Percentiles rank a stretch among this genome's conserved stretches.
Conservation (phyloP, 495 filamentous ascomycete genomes). For the Aspergillus leporis region DNA sequence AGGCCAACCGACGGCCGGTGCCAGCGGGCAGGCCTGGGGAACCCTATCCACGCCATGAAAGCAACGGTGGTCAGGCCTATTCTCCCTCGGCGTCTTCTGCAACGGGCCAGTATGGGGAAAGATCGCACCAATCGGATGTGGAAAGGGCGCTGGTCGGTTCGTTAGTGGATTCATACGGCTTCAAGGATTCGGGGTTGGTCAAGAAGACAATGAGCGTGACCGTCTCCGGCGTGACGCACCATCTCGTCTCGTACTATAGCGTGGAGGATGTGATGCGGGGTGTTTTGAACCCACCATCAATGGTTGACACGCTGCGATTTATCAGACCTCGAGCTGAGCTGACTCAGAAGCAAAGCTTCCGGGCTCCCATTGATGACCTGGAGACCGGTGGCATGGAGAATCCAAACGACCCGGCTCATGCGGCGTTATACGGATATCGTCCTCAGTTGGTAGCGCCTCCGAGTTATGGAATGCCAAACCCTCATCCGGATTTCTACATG, state of each 20-base stretch:
- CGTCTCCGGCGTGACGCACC: conserved; percentile 67
- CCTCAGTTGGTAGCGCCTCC: conserved; percentile 41
- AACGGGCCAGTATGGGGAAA: conserved; percentile 38
- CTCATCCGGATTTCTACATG: conserved; percentile 43
- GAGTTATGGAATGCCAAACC: conserved; percentile 36
- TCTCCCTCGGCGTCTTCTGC: conserved; percentile 40
- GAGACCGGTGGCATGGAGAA: conserved; percentile 46
- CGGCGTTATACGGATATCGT: conserved; percentile 40
- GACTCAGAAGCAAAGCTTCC: conserved; percentile 68
- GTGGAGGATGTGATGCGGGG: conserved; percentile 69
- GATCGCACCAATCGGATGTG: conserved; percentile 49
- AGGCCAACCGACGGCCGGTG: conserved; percentile 49
- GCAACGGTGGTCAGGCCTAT: conserved; percentile 37
- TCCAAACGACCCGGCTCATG: conserved; percentile 37
- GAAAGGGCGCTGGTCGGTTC: conserved; percentile 78
- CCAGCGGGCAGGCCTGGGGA: conserved; percentile 48
- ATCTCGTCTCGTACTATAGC: conserved; percentile 87
- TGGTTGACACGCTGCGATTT: conserved; percentile 55
- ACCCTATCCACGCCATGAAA: conserved; percentile 52
- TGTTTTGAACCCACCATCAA: conserved; percentile 59
- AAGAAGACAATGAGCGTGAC: conserved; percentile 91
- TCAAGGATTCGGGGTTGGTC: conserved; percentile 79
- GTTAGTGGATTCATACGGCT: conserved; percentile 81
- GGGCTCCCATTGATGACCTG: conserved; percentile 63
- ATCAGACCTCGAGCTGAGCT: conserved; percentile 60